These are phyloP conservation scores for Populus hybrid DNA, from an alignment of 441 rosid genomes.

Conservation along the genomic window DNA sequence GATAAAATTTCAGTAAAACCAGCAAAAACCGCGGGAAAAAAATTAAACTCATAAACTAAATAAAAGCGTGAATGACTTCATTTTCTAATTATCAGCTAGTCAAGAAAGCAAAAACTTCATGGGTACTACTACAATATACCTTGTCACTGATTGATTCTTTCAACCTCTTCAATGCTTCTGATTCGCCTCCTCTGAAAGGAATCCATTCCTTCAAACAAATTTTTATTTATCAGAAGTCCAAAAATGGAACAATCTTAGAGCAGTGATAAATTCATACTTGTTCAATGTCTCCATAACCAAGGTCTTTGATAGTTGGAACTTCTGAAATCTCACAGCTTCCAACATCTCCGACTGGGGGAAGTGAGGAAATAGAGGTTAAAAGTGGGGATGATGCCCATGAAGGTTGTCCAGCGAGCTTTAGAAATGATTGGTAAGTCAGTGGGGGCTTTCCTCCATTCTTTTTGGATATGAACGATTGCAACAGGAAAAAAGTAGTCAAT, in stretches of 20 bases:
- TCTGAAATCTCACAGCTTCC: conserved; percentile 49
- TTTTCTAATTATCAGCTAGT: not conserved
- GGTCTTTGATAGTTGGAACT: conserved; percentile 69
- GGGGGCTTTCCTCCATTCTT: conserved; percentile 92
- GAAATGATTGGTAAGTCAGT: conserved; percentile 74
- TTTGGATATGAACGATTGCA: conserved; percentile 5
- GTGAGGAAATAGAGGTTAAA: conserved; percentile 40
- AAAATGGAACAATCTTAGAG: not conserved
- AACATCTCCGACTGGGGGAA: conserved; percentile 71
- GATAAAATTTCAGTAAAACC: too few species aligned
- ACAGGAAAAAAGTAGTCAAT: not conserved
- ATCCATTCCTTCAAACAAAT: conserved; percentile 46
- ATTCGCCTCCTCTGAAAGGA: conserved; percentile 91
- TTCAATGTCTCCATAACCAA: conserved; percentile 56
- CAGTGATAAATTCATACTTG: conserved; percentile 36
- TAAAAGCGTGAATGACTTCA: not conserved
- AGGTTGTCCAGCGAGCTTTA: conserved; percentile 89
- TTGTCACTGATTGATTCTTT: conserved; percentile 55
- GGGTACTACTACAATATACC: conserved; percentile 28
- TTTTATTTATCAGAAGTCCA: not conserved
- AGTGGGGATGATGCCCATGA: conserved; percentile 59
- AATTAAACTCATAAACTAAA: not conserved
- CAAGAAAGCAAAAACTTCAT: not conserved
- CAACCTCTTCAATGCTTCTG: conserved; percentile 69
- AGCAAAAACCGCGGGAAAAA: not conserved